Evolutionary conservation across 305 asterid species (phyloP).

Genomic region (Petunia hybrid): DNA sequence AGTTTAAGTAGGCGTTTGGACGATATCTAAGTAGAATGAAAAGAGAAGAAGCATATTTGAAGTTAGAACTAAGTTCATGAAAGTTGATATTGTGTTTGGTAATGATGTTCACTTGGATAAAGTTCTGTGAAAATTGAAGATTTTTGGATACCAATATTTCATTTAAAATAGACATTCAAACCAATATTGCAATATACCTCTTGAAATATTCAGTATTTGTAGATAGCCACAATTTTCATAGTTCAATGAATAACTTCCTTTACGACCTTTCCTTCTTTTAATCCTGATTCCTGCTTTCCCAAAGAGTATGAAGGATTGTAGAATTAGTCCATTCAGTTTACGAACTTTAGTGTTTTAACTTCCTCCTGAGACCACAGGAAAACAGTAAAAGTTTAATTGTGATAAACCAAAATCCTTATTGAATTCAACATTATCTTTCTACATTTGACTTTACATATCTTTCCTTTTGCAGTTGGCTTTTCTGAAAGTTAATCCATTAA

Average conservation of each 20-base stretch:
- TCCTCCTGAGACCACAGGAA: not conserved
- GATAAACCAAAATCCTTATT: not conserved
- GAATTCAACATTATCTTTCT: not conserved
- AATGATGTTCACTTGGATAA: not conserved
- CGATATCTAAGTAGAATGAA: not conserved
- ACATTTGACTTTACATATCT: not conserved
- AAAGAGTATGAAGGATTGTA: not conserved
- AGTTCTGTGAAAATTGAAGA: not conserved
- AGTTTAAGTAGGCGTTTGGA: not conserved
- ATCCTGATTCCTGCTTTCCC: no score
- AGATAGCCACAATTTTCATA: no score
- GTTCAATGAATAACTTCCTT: no score
- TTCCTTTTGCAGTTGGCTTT: conserved; percentile 61
- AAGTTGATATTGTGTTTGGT: not conserved
- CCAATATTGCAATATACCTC: not conserved
- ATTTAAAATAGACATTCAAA: no score
- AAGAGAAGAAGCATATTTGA: not conserved
- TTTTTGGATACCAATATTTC: not conserved
- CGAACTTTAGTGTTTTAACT: not conserved
- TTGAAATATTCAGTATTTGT: not conserved
- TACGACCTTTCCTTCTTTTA: no score
- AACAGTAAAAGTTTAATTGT: not conserved
- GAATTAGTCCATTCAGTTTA: not conserved
- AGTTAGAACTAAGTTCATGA: not conserved
- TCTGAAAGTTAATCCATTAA: conserved; percentile 63